phyloP scores from a whole-genome alignment of 305 asterid genomes.

The Fraxinus sp. region DNA sequence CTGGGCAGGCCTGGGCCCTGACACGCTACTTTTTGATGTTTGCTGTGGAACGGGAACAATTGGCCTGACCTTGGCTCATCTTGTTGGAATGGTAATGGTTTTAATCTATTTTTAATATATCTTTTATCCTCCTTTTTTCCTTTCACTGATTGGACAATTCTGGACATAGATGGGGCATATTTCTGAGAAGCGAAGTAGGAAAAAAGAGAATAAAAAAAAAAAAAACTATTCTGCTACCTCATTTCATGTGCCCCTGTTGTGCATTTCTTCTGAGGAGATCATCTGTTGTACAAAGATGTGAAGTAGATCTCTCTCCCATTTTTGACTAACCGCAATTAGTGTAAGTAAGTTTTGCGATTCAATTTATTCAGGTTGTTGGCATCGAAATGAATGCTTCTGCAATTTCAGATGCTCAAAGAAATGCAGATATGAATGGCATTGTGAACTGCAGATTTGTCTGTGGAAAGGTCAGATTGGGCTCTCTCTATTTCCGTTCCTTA shows the following conservation, averaged over 20 bases:
- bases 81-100: conserved; percentile 96
- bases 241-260: conserved; percentile 4
- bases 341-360: conserved; percentile 14
- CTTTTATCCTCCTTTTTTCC: not conserved
- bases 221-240: not conserved
- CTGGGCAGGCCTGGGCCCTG: conserved; percentile 91
- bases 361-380: conserved; percentile 74
- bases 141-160: not conserved
- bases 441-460: conserved; percentile 88
- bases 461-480: conserved; percentile 61
- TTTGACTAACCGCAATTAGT: not conserved
- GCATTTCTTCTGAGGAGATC: not conserved
- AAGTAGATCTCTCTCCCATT: not conserved
- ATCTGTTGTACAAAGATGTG: conserved; percentile 1
- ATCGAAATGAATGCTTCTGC: conserved; percentile 99
- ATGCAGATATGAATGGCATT: conserved; percentile 83
- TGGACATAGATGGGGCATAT: not conserved
- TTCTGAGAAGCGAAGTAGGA: not conserved
- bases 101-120: conserved; percentile 26
- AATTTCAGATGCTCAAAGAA: conserved; percentile 81
- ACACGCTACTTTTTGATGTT: conserved; percentile 82
- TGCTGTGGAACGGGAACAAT: conserved; percentile 99
- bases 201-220: not conserved
- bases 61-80: conserved; percentile 85
- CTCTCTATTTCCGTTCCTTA: conserved; percentile 16